Evolutionary conservation across 1,284 basidiomycete genomes (phyloP).

Genomic region (Puccinia brachypodii): DNA sequence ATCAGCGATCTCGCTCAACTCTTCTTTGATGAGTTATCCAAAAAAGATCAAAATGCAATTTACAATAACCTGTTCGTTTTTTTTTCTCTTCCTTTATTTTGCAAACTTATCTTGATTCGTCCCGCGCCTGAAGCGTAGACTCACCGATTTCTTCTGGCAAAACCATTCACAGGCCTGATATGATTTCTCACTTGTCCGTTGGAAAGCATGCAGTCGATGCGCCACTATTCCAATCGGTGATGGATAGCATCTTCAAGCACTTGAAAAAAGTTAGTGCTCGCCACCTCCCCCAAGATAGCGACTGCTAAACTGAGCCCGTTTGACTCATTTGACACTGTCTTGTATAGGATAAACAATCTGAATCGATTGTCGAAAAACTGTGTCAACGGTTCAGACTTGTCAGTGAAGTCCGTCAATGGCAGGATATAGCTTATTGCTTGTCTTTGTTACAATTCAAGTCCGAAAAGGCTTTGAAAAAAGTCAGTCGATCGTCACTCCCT

Average conservation of each 20-base stretch:
- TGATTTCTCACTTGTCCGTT: slow-evolving; percentile 80
- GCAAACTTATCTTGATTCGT: background rate
- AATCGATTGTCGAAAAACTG: slow-evolving; percentile 88
- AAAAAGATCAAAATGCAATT: slow-evolving; percentile 89
- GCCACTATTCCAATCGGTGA: slow-evolving; percentile 83
- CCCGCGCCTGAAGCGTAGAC: too few species aligned
- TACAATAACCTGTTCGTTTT: slow-evolving; percentile 87
- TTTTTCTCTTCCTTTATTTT: slow-evolving; percentile 7
- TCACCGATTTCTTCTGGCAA: too few species aligned
- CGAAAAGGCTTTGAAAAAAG: slow-evolving; percentile 90
- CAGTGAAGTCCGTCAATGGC: slow-evolving; percentile 89
- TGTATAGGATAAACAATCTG: slow-evolving; percentile 82
- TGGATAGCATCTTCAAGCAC: slow-evolving; percentile 93
- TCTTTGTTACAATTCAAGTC: slow-evolving; percentile 95
- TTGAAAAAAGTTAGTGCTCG: slow-evolving; percentile 72
- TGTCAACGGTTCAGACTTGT: slow-evolving; percentile 89
- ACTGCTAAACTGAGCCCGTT: too few species aligned
- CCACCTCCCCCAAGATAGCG: too few species aligned
- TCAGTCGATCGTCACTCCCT: slow-evolving; percentile 87
- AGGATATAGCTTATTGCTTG: slow-evolving; percentile 93
- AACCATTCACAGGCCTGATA: slow-evolving; percentile 38
- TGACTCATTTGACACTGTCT: background rate
- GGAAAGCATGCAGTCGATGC: slow-evolving; percentile 94
- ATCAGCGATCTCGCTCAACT: slow-evolving; percentile 91
- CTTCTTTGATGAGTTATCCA: slow-evolving; percentile 93